Conservation (phyloP, 495 filamentous ascomycete genomes). For the Aspergillus saccharolyticus region DNA sequence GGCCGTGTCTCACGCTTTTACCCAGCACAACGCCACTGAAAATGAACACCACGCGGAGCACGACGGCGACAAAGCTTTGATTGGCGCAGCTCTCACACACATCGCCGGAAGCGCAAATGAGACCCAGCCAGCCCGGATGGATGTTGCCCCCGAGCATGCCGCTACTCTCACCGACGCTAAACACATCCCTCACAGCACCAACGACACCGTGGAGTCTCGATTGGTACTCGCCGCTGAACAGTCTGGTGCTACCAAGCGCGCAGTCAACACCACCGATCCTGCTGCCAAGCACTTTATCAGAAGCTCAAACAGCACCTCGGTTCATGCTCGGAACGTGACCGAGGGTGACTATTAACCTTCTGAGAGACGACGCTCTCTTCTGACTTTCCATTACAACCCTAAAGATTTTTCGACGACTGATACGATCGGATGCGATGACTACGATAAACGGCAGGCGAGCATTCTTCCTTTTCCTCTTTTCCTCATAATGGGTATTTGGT, state of each 20-base stretch:
- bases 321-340: conserved; percentile 8
- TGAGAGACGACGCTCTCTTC: not conserved
- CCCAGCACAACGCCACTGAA: not conserved
- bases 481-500: not conserved
- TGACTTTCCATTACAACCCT: not conserved
- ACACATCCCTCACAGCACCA: not conserved
- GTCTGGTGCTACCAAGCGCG: not conserved
- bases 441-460: no score
- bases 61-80: not conserved
- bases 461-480: no score
- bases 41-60: not conserved
- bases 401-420: not conserved
- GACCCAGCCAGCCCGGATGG: not conserved
- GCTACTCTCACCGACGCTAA: not conserved
- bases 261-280: not conserved
- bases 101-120: not conserved
- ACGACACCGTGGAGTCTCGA: no score
- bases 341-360: not conserved
- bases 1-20: not conserved
- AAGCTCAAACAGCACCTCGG: conserved; percentile 6
- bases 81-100: not conserved
- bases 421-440: not conserved
- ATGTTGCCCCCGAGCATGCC: not conserved
- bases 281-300: conserved; percentile 5
- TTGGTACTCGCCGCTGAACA: not conserved